Evolutionary conservation across 2,329 filamentous ascomycete genomes (phyloP), one percentile per base, ranked within the genome.

Genomic region (Pseudogymnoascus verrucosus): DNA sequence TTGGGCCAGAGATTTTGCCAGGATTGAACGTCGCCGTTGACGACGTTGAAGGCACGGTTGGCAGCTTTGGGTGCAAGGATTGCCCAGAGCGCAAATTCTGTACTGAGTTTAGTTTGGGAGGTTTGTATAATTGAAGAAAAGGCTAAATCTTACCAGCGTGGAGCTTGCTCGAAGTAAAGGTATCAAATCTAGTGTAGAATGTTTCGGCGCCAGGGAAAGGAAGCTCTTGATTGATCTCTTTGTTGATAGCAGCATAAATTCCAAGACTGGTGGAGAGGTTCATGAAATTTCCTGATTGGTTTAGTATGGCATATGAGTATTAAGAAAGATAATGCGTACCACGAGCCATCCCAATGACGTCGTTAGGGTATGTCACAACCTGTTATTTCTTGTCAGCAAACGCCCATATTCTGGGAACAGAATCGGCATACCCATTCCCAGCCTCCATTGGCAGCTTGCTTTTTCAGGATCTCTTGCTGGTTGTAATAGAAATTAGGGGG

Each of bases 401-500:
- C 47, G 7, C 23, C 14, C 14, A 28, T 11, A 8, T 4, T n/a
- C 12, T 5, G 23, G 47, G 3, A 6, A 28, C 6, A 54, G 14
- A 1, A 54, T 28, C 14, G 14, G 16, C 47, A 54, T 54, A 16
- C 47, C 47, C 47, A 54, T 16, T 54, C 47, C 47, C 47, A 54
- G 14, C 47, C 47, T 11, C 47, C 47, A 31, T 54, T n/a, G 12
- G 47, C 47, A 54, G 47, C 47, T 11, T 71, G 63, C 3, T 68
- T 65, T 3, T 54, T 23, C 61, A 83, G 71, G 62, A 80, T 76
- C 23, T 75, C 71, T 67, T 84, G 77, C 68, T 82, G 80, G 37
- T 73, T 69, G 68, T 82, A 82, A 69, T 83, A 83, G 69, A 83
- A 83, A 70, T 80, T 83, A 2, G 76, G 47, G 14, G 75, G 3